Base-by-base conservation (phyloP, 768 basidiomycete species). In the Phlebiopsis flavidoalba region DNA sequence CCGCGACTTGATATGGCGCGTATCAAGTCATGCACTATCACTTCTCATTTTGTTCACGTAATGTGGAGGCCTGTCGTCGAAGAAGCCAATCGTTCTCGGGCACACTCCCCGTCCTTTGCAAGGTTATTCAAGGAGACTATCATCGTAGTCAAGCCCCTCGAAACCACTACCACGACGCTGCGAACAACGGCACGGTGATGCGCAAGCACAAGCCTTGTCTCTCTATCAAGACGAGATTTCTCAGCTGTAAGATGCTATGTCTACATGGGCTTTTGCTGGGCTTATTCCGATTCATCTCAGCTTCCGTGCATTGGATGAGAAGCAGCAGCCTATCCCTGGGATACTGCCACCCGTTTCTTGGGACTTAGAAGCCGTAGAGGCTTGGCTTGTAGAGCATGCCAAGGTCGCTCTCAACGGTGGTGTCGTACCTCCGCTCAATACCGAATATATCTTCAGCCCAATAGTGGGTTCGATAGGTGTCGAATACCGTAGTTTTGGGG, bases 61-160 rank as follows among this genome's bases (percentile, higher is more conserved):
- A 24, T 53, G 11, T 17, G 14, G 33, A 73, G 73, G 72, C 55
- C 65, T 10, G 59, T 62, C 21, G 63, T 74, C 1, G 66, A 67
- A 50, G 26, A 61, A 33, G 69, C 67, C 5, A 71, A 73, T 45
- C 37, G 36, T 17, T 52, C 61, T 11, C 66, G 72, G 5, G 43
- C 14, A 21, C 24, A 45, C 8, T 64, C 64, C 6, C 71, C 71
- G 3, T 40, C 67, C 3, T 71, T 72, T 59, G 70, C 71, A 3
- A 47, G 69, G 22, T 65, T 74, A 10, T 72, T 70, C 63, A 73
- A 70, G 63, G 72, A 74, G 58, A 66, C 64, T 46, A 61, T 66
- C 21, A 3, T 66, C 3, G 40, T 66, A 5, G 36, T 57, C 5
- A 57, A 55, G 57, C 31, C 57, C 63, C 15, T 10, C 36, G 6